Conservation (phyloP, 2,329 filamentous ascomycete genomes). For the Verticillium isaacii region DNA sequence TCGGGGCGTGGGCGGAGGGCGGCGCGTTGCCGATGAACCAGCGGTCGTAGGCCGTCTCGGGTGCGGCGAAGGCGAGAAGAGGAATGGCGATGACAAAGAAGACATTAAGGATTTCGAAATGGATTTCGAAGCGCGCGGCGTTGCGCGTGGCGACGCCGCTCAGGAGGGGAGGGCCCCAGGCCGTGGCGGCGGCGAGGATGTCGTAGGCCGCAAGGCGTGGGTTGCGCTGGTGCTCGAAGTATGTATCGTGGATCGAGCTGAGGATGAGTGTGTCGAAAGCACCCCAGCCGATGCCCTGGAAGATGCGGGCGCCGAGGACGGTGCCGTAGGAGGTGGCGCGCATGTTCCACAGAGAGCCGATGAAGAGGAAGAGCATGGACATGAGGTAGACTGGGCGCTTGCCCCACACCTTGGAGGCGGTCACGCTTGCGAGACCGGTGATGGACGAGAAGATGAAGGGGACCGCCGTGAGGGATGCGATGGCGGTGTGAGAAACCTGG, state of each 20-base stretch:
- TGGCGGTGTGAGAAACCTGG: slow-evolving; percentile 39
- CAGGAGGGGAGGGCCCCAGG: slow-evolving; percentile 50
- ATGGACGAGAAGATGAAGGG: slow-evolving; percentile 46
- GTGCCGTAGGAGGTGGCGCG: slow-evolving; percentile 35
- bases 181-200: slow-evolving; percentile 37
- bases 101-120: slow-evolving; percentile 46
- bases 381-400: slow-evolving; percentile 49
- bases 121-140: slow-evolving; percentile 31
- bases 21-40: slow-evolving; percentile 16
- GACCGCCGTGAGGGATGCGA: slow-evolving; percentile 45
- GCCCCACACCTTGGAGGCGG: slow-evolving; percentile 41
- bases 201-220: slow-evolving; percentile 40
- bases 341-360: slow-evolving; percentile 47
- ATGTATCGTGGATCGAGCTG: slow-evolving; percentile 51
- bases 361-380: slow-evolving; percentile 39
- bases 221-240: slow-evolving; percentile 51
- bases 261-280: slow-evolving; percentile 50
- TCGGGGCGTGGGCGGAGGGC: slow-evolving; percentile 13
- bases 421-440: slow-evolving; percentile 35
- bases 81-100: slow-evolving; percentile 43
- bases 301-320: slow-evolving; percentile 46
- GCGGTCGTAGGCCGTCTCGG: slow-evolving; percentile 50
- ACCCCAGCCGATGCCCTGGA: slow-evolving; percentile 56
- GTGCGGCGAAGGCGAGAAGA: slow-evolving; percentile 40
- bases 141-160: slow-evolving; percentile 43